Conservation (phyloP, 2,329 filamentous ascomycete species). For the Elsinoe perseae region DNA sequence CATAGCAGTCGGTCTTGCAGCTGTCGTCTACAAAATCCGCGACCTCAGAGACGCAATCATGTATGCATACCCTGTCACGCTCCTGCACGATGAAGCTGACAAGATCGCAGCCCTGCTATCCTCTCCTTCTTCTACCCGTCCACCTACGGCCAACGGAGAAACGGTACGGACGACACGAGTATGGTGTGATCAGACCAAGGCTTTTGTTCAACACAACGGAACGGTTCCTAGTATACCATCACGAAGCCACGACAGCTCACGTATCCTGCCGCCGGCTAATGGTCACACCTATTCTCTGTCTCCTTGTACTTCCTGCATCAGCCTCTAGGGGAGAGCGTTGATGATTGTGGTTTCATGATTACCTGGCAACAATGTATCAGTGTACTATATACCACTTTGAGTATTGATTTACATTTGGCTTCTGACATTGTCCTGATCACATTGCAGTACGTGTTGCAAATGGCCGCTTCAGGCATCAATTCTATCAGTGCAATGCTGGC, state of each 20-base stretch:
- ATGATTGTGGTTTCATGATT: conserved; percentile 8
- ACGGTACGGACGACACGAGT: conserved; percentile 14
- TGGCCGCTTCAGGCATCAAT: background rate
- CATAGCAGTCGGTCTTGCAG: conserved; percentile 11
- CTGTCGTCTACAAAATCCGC: conserved; percentile 14
- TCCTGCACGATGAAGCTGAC: background rate
- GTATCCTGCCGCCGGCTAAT: conserved; percentile 6
- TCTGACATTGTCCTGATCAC: background rate
- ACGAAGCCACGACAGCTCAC: background rate
- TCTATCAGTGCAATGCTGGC: conserved; percentile 6
- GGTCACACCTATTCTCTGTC: conserved; percentile 12
- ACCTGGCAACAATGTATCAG: background rate
- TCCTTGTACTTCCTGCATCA: background rate
- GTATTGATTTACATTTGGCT: background rate
- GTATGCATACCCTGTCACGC: background rate
- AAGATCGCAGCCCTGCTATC: conserved; percentile 9
- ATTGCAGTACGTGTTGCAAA: background rate
- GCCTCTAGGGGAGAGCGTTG: background rate
- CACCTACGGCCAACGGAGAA: conserved; percentile 11
- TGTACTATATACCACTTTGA: conserved; percentile 5
- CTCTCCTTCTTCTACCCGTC: conserved; percentile 13
- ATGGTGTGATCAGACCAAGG: conserved; percentile 11
- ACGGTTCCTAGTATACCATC: conserved; percentile 15
- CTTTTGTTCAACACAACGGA: conserved; percentile 3
- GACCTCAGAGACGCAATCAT: conserved; percentile 13